These are phyloP conservation scores for Pachyrhizus erosus DNA, from an alignment of 306 rosid species.

Conservation along the genomic window DNA sequence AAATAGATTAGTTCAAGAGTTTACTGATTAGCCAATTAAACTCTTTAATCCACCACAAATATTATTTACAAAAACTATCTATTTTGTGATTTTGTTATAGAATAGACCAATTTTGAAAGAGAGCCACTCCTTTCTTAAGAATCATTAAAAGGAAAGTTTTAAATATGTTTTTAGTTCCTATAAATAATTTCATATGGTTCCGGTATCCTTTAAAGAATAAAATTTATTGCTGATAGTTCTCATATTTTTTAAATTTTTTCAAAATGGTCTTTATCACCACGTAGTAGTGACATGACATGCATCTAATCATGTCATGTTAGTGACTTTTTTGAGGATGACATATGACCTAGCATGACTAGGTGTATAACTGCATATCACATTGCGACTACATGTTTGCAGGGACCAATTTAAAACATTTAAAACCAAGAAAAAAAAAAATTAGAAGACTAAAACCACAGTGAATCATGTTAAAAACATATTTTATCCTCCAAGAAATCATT, in stretches of 20 bases:
- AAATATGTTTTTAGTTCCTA: background rate
- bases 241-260: background rate
- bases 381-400: background rate
- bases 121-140: background rate
- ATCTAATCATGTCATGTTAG: background rate
- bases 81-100: background rate
- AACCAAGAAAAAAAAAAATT: background rate
- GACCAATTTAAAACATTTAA: background rate
- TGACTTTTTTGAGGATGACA: background rate
- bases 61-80: background rate
- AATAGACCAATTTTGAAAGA: constrained; percentile 25
- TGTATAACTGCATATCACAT: background rate
- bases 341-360: background rate
- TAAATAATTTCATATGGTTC: background rate
- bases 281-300: background rate
- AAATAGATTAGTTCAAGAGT: background rate
- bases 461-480: background rate
- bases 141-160: background rate
- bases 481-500: background rate
- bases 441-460: background rate
- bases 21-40: background rate
- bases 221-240: background rate
- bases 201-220: background rate
- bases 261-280: background rate
- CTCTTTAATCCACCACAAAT: background rate